These are phyloP conservation scores for Metschnikowia cerradonensis DNA, from an alignment of 805 yeast species.

Conservation along the genomic window DNA sequence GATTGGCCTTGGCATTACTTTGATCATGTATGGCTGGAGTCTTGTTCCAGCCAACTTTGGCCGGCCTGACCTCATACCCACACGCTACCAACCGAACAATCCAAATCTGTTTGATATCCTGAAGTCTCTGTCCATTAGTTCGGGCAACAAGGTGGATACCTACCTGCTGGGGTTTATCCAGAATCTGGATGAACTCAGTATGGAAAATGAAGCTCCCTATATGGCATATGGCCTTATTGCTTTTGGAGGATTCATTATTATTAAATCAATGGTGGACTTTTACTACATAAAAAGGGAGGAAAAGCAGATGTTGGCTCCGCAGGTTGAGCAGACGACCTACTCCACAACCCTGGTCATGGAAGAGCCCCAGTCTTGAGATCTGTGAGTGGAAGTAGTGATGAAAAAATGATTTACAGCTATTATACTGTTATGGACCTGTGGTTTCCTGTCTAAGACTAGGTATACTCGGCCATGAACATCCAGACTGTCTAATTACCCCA, in stretches of 20 bases:
- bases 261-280: constrained; percentile 70
- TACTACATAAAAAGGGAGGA: constrained; percentile 76
- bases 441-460: neutral
- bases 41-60: constrained; percentile 40
- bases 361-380: constrained; percentile 5
- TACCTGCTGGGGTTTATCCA: constrained; percentile 27
- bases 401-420: neutral
- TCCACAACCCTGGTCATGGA: constrained; percentile 12
- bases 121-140: constrained; percentile 22
- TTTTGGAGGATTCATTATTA: constrained; percentile 61
- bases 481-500: too few species aligned
- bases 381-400: neutral
- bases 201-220: constrained; percentile 33
- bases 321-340: constrained; percentile 12
- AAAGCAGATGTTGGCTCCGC: constrained; percentile 50
- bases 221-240: constrained; percentile 61
- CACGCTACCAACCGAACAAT: constrained; percentile 29
- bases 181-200: constrained; percentile 25
- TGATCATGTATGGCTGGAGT: constrained; percentile 58
- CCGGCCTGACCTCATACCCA: constrained; percentile 31
- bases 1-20: constrained; percentile 84
- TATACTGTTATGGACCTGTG: neutral
- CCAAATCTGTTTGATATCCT: constrained; percentile 33
- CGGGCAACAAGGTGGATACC: constrained; percentile 25
- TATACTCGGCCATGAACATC: neutral